Conservation (phyloP, 1,139 yeast genomes). For the Yamadazyma atlantica region DNA sequence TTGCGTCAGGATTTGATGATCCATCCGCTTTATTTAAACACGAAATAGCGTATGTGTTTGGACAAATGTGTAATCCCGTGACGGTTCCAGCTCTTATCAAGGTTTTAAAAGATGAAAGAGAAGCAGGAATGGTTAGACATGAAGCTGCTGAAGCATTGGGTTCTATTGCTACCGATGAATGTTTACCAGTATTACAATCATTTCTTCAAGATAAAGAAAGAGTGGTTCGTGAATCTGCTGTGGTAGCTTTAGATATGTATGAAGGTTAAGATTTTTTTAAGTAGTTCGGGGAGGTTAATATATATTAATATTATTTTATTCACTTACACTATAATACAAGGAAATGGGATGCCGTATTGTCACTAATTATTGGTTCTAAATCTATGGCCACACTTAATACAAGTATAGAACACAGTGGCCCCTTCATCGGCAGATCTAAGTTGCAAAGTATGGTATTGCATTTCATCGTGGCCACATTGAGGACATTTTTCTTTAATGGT, state of each 20-base stretch:
- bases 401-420: slow-evolving; percentile 92
- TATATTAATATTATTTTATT: slow-evolving; percentile 1
- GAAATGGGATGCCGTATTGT: background rate
- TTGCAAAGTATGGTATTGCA: slow-evolving; percentile 96
- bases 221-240: slow-evolving; percentile 94
- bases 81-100: slow-evolving; percentile 86
- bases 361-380: slow-evolving; percentile 83
- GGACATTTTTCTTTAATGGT: slow-evolving; percentile 97
- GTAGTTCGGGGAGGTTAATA: background rate
- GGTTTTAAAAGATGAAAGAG: slow-evolving; percentile 70
- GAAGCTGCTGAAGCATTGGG: slow-evolving; percentile 99
- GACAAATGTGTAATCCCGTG: slow-evolving; percentile 92
- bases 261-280: slow-evolving; percentile 61
- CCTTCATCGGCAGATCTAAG: slow-evolving; percentile 99
- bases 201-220: slow-evolving; percentile 79
- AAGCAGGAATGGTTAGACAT: slow-evolving; percentile 98
- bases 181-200: slow-evolving; percentile 78
- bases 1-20: slow-evolving; percentile 87
- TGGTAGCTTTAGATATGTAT: slow-evolving; percentile 97
- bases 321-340: slow-evolving; percentile 11
- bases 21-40: slow-evolving; percentile 93
- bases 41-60: slow-evolving; percentile 97
- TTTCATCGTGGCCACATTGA: slow-evolving; percentile 94
- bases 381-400: slow-evolving; percentile 88
- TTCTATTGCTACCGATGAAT: slow-evolving; percentile 95